Conservation (phyloP, 768 basidiomycete genomes). For the Tulasnella sp. region DNA sequence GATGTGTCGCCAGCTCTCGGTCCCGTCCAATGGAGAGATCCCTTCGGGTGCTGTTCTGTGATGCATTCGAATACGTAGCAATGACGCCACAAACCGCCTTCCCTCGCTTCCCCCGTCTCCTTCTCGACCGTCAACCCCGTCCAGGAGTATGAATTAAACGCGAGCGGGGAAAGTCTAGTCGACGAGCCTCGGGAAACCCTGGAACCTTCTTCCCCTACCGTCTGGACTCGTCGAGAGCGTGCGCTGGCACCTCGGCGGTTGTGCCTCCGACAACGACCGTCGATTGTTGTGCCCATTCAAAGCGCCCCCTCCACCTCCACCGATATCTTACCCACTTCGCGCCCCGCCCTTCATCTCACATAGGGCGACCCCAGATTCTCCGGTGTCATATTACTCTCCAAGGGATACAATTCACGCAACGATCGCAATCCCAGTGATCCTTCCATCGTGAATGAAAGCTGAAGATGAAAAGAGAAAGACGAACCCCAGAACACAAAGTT, state of each 20-base stretch:
- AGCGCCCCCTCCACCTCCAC: slow-evolving; percentile 1
- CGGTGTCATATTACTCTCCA: not conserved
- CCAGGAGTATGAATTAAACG: not conserved
- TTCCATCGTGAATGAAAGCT: not conserved
- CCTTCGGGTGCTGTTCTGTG: not conserved
- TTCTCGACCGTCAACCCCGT: not conserved
- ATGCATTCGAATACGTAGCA: not conserved
- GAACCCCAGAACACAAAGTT: not conserved
- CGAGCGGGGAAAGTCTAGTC: not conserved
- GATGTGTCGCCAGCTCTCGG: not conserved
- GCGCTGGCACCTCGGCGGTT: not conserved
- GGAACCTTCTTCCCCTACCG: not conserved
- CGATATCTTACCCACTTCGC: not conserved
- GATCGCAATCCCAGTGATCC: not conserved
- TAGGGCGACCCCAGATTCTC: not conserved
- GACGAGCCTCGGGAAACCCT: not conserved
- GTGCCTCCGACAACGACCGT: not conserved
- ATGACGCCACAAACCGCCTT: not conserved
- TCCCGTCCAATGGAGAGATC: not conserved
- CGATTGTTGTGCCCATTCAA: not conserved
- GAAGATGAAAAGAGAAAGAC: not conserved
- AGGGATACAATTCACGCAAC: not conserved
- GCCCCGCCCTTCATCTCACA: not conserved
- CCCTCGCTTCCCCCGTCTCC: not conserved
- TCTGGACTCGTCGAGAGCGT: not conserved